phyloP scores from a whole-genome alignment of 1,284 basidiomycete species.

The Vanrija pseudolonga region DNA sequence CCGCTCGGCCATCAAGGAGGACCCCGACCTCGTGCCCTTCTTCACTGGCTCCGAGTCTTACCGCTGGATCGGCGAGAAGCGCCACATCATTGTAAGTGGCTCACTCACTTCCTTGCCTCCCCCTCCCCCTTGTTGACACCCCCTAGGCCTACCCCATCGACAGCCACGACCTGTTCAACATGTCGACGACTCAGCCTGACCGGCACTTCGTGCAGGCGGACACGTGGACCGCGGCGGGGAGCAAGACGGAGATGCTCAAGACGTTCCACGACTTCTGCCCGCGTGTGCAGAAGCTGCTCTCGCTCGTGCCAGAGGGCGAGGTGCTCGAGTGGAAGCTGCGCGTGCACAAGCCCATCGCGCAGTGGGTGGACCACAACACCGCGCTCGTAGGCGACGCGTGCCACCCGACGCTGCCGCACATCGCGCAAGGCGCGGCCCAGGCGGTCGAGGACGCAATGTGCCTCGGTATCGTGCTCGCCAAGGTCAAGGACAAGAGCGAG shows the following conservation, averaged over 20 bases:
- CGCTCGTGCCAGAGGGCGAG: slow-evolving; percentile 41
- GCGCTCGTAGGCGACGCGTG: slow-evolving; percentile 40
- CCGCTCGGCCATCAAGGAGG: slow-evolving; percentile 36
- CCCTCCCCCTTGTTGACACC: too few relatives aligned
- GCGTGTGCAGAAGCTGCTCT: slow-evolving; percentile 45
- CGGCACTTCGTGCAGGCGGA: slow-evolving; percentile 39
- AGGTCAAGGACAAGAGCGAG: slow-evolving; percentile 38
- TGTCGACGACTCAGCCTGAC: slow-evolving; percentile 47
- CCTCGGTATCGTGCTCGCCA: slow-evolving; percentile 42
- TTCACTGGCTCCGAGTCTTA: slow-evolving; percentile 38
- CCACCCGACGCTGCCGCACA: slow-evolving; percentile 43
- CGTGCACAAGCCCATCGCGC: slow-evolving; percentile 39
- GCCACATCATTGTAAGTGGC: slow-evolving; percentile 43
- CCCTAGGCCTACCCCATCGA: slow-evolving; percentile 44
- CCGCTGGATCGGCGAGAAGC: slow-evolving; percentile 47
- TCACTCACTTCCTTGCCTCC: neutral
- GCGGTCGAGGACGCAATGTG: slow-evolving; percentile 47
- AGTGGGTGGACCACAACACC: slow-evolving; percentile 41
- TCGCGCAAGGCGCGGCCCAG: slow-evolving; percentile 48
- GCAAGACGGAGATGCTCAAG: slow-evolving; percentile 41
- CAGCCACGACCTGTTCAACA: slow-evolving; percentile 42
- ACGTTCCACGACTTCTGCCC: slow-evolving; percentile 45
- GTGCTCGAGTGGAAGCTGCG: slow-evolving; percentile 49
- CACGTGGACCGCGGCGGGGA: slow-evolving; percentile 44
- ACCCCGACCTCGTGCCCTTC: slow-evolving; percentile 45